phyloP scores from a whole-genome alignment of 2,329 filamentous ascomycete genomes.

The Alternaria sp. region DNA sequence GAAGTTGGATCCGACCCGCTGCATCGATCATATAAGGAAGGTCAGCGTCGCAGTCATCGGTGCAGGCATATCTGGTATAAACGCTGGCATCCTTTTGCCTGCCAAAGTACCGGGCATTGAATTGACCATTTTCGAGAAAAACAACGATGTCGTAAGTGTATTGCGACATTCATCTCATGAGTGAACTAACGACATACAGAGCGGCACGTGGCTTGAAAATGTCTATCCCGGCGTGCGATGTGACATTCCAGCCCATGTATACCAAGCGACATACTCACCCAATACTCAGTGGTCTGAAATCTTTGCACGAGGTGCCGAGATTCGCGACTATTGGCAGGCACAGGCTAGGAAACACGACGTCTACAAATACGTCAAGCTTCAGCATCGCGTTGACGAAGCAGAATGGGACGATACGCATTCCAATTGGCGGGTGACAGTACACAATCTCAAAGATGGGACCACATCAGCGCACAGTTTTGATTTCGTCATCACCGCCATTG shows the following conservation, averaged over 20 bases:
- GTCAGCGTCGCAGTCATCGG: conserved; percentile 68
- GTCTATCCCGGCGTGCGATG: conserved; percentile 45
- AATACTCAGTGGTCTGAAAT: conserved; percentile 56
- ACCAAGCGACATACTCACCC: conserved; percentile 54
- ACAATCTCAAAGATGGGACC: conserved; percentile 56
- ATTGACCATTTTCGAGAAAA: conserved; percentile 59
- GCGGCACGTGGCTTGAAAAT: conserved; percentile 51
- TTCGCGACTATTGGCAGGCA: conserved; percentile 53
- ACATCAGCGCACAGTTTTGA: conserved; percentile 37
- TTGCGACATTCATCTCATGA: neutral
- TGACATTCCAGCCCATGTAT: conserved; percentile 50
- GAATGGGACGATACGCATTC: conserved; percentile 49
- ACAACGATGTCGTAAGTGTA: conserved; percentile 52
- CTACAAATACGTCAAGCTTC: conserved; percentile 50
- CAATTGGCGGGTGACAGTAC: conserved; percentile 69
- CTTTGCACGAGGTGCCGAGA: conserved; percentile 53
- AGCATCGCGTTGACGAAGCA: conserved; percentile 49
- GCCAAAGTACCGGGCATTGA: conserved; percentile 73
- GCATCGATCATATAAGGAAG: conserved; percentile 42
- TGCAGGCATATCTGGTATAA: conserved; percentile 69
- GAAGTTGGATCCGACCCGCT: conserved; percentile 35
- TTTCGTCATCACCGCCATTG: conserved; percentile 50
- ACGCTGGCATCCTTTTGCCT: conserved; percentile 71
- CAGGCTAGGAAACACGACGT: conserved; percentile 52
- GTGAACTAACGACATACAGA: conserved; percentile 5